Percentiles rank a stretch among this genome's conserved stretches.
phyloP scores from a whole-genome alignment of 2,329 filamentous ascomycete genomes.

The Aspergillus calidoustus region DNA sequence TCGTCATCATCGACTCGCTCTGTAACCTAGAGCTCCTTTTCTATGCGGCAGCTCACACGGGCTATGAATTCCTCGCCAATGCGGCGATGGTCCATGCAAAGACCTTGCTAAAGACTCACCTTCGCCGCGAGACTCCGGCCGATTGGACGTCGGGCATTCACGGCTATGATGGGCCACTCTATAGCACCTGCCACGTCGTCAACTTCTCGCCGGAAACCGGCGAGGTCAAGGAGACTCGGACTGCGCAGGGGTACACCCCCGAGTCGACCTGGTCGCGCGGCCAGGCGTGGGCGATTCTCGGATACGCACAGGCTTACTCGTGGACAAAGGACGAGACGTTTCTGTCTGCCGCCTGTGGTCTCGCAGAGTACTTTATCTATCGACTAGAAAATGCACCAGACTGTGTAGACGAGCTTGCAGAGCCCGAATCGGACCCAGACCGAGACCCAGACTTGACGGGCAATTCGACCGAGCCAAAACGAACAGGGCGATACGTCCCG shows the following conservation, averaged over 20 bases:
- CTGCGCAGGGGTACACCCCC: constrained; percentile 27
- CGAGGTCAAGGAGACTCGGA: constrained; percentile 21
- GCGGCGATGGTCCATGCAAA: constrained; percentile 46
- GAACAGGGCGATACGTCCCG: constrained; percentile 25
- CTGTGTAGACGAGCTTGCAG: constrained; percentile 1
- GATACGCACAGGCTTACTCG: constrained; percentile 46
- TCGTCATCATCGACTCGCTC: constrained; percentile 51
- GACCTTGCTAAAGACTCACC: constrained; percentile 40
- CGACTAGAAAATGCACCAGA: constrained; percentile 38
- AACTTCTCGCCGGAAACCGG: constrained; percentile 27
- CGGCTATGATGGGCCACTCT: constrained; percentile 12
- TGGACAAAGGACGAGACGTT: constrained; percentile 38
- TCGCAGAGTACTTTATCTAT: constrained; percentile 45
- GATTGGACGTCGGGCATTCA: neutral
- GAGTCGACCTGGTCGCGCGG: constrained; percentile 31
- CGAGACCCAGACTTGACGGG: neutral
- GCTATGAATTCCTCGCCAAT: constrained; percentile 28
- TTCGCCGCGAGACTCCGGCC: constrained; percentile 19
- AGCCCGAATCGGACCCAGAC: neutral
- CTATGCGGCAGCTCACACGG: constrained; percentile 39
- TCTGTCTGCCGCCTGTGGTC: constrained; percentile 40
- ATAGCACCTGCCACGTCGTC: constrained; percentile 28
- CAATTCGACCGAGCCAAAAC: neutral
- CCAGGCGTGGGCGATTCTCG: constrained; percentile 33
- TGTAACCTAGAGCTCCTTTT: constrained; percentile 47